These are phyloP conservation scores for Gyromitra esculenta DNA, from an alignment of 2,329 filamentous ascomycete species.

Conservation along the genomic window DNA sequence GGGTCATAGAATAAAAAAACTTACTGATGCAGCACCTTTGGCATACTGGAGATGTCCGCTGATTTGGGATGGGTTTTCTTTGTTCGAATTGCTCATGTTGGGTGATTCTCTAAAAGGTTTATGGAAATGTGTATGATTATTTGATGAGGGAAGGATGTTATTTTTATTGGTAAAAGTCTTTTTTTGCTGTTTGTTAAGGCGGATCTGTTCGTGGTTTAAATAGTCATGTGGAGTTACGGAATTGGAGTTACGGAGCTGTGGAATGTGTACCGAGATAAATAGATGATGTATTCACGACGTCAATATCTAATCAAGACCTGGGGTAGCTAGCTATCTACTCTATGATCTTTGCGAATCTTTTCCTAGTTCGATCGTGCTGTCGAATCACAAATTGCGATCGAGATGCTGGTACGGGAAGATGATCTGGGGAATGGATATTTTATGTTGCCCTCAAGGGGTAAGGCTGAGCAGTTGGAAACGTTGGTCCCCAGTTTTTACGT, in stretches of 20 bases:
- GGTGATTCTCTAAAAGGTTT: neutral
- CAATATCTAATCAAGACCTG: slow-evolving; percentile 1
- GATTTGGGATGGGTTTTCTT: slow-evolving; percentile 37
- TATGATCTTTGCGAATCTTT: neutral
- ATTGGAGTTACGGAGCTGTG: neutral
- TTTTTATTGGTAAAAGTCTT: neutral
- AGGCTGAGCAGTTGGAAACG: too few species aligned
- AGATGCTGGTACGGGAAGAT: neutral
- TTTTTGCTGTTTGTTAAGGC: neutral
- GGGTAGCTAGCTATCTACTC: neutral
- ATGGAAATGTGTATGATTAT: neutral
- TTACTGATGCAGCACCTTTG: slow-evolving; percentile 43
- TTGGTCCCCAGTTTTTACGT: too few species aligned
- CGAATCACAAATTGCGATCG: neutral
- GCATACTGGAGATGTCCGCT: slow-evolving; percentile 48
- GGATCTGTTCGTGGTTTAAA: neutral
- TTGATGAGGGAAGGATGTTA: neutral
- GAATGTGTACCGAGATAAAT: slow-evolving; percentile 10
- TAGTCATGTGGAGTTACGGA: neutral
- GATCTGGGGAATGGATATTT: too few species aligned
- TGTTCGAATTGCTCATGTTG: slow-evolving; percentile 23
- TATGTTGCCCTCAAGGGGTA: too few species aligned
- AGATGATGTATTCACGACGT: slow-evolving; percentile 29
- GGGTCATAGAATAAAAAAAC: neutral
- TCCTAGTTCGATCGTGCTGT: neutral